Conservation (phyloP, 371 early-diverging fungal species). For the Rhizopus microsporus region DNA sequence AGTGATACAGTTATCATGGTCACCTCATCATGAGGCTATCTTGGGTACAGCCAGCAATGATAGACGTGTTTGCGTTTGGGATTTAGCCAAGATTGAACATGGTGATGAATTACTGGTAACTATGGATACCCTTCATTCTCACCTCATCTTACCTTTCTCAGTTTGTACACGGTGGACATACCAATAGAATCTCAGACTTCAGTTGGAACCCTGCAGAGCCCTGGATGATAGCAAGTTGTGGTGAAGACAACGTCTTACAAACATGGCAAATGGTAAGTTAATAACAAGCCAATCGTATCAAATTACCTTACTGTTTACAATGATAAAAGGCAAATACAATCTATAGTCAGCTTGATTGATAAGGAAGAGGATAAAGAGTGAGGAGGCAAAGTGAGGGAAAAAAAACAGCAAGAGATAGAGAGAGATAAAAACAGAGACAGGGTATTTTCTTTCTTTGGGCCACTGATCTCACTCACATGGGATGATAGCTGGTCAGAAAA, state of each 20-base stretch:
- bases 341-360: slow-evolving; percentile 18
- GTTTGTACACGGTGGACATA: slow-evolving; percentile 99
- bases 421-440: too few species aligned
- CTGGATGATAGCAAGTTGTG: slow-evolving; percentile 92
- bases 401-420: too few species aligned
- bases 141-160: slow-evolving; percentile 15
- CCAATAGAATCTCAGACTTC: slow-evolving; percentile 94
- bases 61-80: slow-evolving; percentile 95
- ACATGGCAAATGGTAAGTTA: slow-evolving; percentile 94
- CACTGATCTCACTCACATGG: too few species aligned
- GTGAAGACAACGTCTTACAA: slow-evolving; percentile 96
- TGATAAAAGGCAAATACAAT: slow-evolving; percentile 32
- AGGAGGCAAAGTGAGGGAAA: background rate
- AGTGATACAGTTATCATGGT: slow-evolving; percentile 93
- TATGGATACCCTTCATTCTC: background rate
- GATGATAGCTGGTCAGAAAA: too few species aligned
- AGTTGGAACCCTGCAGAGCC: slow-evolving; percentile 96
- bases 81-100: slow-evolving; percentile 87
- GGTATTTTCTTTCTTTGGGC: too few species aligned
- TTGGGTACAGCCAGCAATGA: slow-evolving; percentile 92
- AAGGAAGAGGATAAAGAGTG: background rate
- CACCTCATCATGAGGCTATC: slow-evolving; percentile 89
- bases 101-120: slow-evolving; percentile 91
- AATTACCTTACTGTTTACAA: too few species aligned
- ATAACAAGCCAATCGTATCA: background rate